Percentiles rank a stretch among this genome's conserved stretches.
phyloP scores from a whole-genome alignment of 768 basidiomycete genomes.

The Agaricus subrufescens region DNA sequence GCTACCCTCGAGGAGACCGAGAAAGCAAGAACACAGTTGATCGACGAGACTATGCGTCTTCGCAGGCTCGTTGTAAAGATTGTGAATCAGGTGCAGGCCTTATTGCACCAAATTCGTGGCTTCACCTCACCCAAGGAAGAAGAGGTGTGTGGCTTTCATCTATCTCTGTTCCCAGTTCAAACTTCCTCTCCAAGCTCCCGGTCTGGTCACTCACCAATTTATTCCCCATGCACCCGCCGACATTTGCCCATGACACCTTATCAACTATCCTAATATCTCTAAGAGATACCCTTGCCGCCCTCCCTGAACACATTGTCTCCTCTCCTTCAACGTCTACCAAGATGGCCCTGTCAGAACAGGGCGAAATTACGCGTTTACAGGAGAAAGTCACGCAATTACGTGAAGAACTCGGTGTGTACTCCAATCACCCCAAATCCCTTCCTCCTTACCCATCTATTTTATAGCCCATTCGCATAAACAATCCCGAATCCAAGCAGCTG shows the following conservation, averaged over 20 bases:
- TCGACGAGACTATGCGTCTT: conserved; percentile 61
- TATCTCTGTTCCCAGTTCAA: conserved; percentile 7
- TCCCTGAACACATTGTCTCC: conserved; percentile 22
- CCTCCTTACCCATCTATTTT: conserved; percentile 1
- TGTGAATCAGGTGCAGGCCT: conserved; percentile 60
- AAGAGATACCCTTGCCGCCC: conserved; percentile 27
- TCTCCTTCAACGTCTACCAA: conserved; percentile 11
- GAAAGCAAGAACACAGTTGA: conserved; percentile 52
- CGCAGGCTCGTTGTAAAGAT: conserved; percentile 55
- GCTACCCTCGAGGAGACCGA: conserved; percentile 72
- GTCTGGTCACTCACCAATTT: conserved; percentile 42
- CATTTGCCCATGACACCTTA: conserved; percentile 46
- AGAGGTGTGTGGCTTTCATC: conserved; percentile 32
- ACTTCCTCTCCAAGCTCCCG: conserved; percentile 28
- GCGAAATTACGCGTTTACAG: conserved; percentile 48
- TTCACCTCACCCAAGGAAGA: conserved; percentile 37
- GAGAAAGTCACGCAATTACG: conserved; percentile 45
- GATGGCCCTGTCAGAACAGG: conserved; percentile 21
- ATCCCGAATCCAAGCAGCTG: conserved; percentile 32
- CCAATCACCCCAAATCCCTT: background rate
- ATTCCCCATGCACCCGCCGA: conserved; percentile 50
- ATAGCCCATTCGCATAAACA: conserved; percentile 47
- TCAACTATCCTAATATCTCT: conserved; percentile 37
- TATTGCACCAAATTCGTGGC: conserved; percentile 43
- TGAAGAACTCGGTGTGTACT: conserved; percentile 51